A percentile compares a stretch with the other conserved stretches of the same genome.
These are phyloP conservation scores for Globisporangium alternatum DNA, from an alignment of 352 stramenopile genomes.

Conservation along the genomic window DNA sequence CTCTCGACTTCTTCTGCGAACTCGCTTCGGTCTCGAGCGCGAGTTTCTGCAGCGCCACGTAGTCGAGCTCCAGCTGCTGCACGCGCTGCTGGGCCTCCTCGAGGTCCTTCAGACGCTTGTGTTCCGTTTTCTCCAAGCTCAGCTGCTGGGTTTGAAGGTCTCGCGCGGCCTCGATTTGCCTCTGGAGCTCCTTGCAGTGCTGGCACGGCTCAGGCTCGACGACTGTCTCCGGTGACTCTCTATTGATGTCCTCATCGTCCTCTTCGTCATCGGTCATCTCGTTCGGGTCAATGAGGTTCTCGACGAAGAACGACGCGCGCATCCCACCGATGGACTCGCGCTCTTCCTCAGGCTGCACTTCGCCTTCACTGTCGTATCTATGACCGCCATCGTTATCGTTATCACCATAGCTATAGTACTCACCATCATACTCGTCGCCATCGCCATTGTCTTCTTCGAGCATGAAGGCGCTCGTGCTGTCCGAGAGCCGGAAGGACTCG, in stretches of 20 bases:
- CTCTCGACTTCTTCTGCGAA: slow-evolving; percentile 7
- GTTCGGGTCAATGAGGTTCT: slow-evolving; percentile 16
- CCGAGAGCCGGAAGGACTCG: slow-evolving; percentile 11
- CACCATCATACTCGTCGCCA: neutral
- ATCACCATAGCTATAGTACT: neutral
- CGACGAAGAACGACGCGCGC: slow-evolving; percentile 19
- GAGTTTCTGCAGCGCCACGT: slow-evolving; percentile 9
- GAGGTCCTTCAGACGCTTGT: neutral
- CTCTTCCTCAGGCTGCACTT: slow-evolving; percentile 30
- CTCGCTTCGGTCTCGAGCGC: neutral
- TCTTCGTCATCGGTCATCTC: slow-evolving; percentile 28
- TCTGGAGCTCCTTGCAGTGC: slow-evolving; percentile 7
- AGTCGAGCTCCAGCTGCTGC: slow-evolving; percentile 30
- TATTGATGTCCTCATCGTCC: slow-evolving; percentile 8
- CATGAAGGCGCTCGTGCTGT: slow-evolving; percentile 8
- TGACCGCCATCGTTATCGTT: too few species aligned
- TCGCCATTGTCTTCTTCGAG: neutral
- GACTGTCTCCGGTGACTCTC: slow-evolving; percentile 15
- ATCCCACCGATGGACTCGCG: slow-evolving; percentile 16
- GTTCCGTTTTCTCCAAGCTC: neutral
- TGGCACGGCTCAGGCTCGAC: neutral
- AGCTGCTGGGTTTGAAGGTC: neutral
- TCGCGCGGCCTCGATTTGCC: neutral
- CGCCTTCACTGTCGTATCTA: neutral
- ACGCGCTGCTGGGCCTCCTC: slow-evolving; percentile 29